These are phyloP conservation scores for Tricholoma bakamatsutake DNA, from an alignment of 768 basidiomycete genomes.

Conservation along the genomic window DNA sequence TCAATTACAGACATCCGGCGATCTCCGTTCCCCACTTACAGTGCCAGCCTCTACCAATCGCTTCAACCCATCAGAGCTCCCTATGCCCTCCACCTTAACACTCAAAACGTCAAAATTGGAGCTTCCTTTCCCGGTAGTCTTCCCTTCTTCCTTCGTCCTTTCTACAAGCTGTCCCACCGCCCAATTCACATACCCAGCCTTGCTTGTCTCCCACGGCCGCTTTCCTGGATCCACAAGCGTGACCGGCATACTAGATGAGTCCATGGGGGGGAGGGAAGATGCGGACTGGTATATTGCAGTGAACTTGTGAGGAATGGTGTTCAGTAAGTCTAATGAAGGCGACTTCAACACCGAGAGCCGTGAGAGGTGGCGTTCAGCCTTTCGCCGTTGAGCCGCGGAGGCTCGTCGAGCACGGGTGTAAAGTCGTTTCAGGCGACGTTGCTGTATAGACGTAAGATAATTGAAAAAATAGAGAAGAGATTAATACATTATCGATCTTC, in stretches of 20 bases:
- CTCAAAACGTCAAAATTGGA: conserved; percentile 19
- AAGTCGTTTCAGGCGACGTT: conserved; percentile 57
- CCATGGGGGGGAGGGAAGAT: conserved; percentile 43
- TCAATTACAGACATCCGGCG: no score
- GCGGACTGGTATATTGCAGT: conserved; percentile 39
- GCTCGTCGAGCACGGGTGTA: conserved; percentile 46
- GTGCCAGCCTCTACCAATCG: not conserved
- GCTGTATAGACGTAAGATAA: conserved; percentile 31
- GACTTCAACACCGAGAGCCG: conserved; percentile 38
- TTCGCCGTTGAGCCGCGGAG: conserved; percentile 39
- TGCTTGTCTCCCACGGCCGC: conserved; percentile 71
- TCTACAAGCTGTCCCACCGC: conserved; percentile 51
- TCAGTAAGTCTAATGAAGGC: conserved; percentile 34
- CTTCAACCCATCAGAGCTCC: conserved; percentile 1
- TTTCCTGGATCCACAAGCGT: conserved; percentile 53
- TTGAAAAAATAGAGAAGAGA: conserved; percentile 1
- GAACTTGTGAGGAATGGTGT: conserved; percentile 34
- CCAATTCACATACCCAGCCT: conserved; percentile 76
- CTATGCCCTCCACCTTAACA: conserved; percentile 18
- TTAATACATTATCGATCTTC: conserved; percentile 58
- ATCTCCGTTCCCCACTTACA: not conserved
- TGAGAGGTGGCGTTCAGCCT: conserved; percentile 38
- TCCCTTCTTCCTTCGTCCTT: conserved; percentile 15
- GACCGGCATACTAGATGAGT: conserved; percentile 30
- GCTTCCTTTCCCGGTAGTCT: conserved; percentile 11